These are phyloP conservation scores for Amoebophrya sp. DNA, from an alignment of 169 alveolate genomes.

Conservation along the genomic window DNA sequence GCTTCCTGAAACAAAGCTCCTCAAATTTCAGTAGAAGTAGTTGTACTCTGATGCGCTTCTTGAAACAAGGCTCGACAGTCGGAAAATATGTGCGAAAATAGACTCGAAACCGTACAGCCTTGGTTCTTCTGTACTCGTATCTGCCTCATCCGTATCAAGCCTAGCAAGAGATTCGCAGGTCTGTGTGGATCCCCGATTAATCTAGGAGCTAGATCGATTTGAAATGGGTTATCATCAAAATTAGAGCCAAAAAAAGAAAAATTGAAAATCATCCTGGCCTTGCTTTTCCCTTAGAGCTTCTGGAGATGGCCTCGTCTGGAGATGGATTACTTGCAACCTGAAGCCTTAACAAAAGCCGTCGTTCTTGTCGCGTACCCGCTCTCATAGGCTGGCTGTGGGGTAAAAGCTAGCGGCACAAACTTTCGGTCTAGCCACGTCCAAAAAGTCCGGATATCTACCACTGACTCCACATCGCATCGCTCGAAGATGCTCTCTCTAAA, in stretches of 20 bases:
- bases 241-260: too few relatives aligned
- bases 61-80: background rate
- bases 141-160: background rate
- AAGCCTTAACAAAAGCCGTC: too few relatives aligned
- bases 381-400: constrained; percentile 10
- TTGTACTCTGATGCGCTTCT: background rate
- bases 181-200: background rate
- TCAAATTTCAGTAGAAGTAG: too few relatives aligned
- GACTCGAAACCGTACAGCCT: background rate
- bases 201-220: background rate
- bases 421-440: background rate
- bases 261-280: too few relatives aligned
- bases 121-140: background rate
- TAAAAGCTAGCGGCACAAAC: background rate
- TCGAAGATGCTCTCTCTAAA: background rate
- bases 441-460: background rate
- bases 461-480: background rate
- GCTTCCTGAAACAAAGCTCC: background rate
- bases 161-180: background rate
- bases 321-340: too few relatives aligned
- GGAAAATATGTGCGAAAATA: background rate
- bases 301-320: too few relatives aligned
- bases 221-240: background rate
- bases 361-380: background rate
- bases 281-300: too few relatives aligned